Evolutionary conservation across 345 rosid species (phyloP).

Genomic region (Arabis alpina): DNA sequence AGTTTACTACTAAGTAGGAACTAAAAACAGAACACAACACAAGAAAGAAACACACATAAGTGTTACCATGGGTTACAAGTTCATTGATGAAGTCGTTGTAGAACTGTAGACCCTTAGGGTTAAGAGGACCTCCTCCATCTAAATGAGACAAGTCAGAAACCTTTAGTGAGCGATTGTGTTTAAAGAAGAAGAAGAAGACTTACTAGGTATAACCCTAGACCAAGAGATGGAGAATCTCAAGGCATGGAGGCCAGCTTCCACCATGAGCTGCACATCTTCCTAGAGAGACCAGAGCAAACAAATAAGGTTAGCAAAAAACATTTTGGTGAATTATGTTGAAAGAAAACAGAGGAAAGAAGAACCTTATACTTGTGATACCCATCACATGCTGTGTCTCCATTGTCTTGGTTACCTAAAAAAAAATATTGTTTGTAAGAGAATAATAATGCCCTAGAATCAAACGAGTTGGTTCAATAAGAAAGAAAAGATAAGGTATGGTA

Average conservation of each 20-base stretch:
- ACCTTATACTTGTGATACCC: slow-evolving; percentile 60
- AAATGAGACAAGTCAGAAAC: not conserved
- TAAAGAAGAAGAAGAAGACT: slow-evolving; percentile 10
- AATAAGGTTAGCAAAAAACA: no score
- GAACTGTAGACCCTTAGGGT: slow-evolving; percentile 54
- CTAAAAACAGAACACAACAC: no score
- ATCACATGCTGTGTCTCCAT: slow-evolving; percentile 57
- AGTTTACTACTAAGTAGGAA: not conserved
- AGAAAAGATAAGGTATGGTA: not conserved
- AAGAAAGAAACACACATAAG: no score
- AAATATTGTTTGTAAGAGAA: no score
- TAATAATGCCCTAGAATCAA: no score
- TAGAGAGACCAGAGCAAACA: slow-evolving; percentile 2
- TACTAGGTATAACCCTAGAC: slow-evolving; percentile 78
- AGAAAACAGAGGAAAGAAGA: not conserved
- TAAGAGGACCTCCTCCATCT: slow-evolving; percentile 66
- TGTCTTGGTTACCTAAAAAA: slow-evolving; percentile 34
- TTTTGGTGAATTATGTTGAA: no score
- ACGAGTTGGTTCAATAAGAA: no score
- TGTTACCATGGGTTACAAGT: slow-evolving; percentile 49
- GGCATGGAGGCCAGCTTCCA: slow-evolving; percentile 56
- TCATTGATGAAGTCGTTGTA: slow-evolving; percentile 58
- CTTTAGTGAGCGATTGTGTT: no score
- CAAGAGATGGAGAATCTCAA: slow-evolving; percentile 78
- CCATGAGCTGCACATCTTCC: slow-evolving; percentile 83